Evolutionary conservation across 345 rosid species (phyloP), one percentile per base, ranked within the genome.

Genomic region (Populus pruinosa): DNA sequence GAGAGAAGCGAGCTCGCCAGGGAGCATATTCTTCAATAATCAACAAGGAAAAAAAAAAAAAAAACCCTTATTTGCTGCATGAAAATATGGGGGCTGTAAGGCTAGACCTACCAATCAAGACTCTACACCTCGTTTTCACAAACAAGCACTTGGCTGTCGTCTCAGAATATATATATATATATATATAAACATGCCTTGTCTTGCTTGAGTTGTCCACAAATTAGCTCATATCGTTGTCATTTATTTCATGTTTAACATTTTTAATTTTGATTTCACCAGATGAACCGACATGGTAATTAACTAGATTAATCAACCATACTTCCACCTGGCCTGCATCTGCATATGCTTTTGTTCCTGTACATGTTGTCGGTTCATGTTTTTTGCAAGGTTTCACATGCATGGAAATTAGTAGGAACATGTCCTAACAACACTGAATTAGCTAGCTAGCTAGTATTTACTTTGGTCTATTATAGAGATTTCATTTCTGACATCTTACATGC

Each of bases 41-140:
- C n/a, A 56, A 77, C 12, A 67, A 53, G 12, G 35, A 66, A 55
- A 64, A 33, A 33, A 33, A 64, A 33, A 33, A 33, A 33, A 33
- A 33, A 39, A 59, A 35, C 25, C 81, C 90, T 82, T 76, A 85
- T 86, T 89, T 87, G 88, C 74, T 87, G 90, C 92, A 89, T 87
- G 90, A 87, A 85, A 89, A 83, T 83, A 84, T 78, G 92, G 86
- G 1, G 72, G 41, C 4, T 25, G 5, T 33, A 5, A 41, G 27
- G 6, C 44, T 23, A 62, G 73, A 53, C 73, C 75, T 73, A 39
- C 86, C 88, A 85, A 77, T 80, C 11, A 76, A 66, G 41, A 49
- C 61, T 70, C 63, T 63, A 76, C 85, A 74, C 72, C 77, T 59
- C 76, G 35, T 74, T 44, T 71, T 5, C 35, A 0, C 50, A 4